These are phyloP conservation scores for Pyrenochaeta sp. DNA, from an alignment of 2,329 filamentous ascomycete genomes.

Conservation along the genomic window DNA sequence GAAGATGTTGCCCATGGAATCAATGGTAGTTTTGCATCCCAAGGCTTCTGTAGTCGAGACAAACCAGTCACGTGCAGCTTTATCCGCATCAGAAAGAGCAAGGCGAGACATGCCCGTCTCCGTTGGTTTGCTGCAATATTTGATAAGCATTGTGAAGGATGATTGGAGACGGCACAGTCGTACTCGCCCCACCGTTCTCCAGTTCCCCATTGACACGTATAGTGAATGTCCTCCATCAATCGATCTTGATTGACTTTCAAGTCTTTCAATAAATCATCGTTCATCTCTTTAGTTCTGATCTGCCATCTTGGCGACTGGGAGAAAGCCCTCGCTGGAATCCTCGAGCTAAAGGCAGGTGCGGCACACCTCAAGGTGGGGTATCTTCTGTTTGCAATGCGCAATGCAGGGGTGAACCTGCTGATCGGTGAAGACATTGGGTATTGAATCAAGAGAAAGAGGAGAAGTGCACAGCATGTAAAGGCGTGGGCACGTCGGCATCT, in stretches of 20 bases:
- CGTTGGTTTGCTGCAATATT: conserved; percentile 55
- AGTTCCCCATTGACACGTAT: conserved; percentile 71
- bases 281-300: conserved; percentile 57
- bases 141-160: not conserved
- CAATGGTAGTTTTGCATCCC: conserved; percentile 72
- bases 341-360: conserved; percentile 7
- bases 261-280: conserved; percentile 58
- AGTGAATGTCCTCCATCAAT: conserved; percentile 69
- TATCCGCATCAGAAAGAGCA: conserved; percentile 74
- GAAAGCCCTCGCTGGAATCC: conserved; percentile 34
- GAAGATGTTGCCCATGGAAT: conserved; percentile 84
- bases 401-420: conserved; percentile 14
- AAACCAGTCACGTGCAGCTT: conserved; percentile 78
- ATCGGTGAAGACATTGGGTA: conserved; percentile 23
- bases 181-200: conserved; percentile 73
- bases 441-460: conserved; percentile 3
- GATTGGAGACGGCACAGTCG: conserved; percentile 4
- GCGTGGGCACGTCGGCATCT: conserved; percentile 19
- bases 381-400: conserved; percentile 29
- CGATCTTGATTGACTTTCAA: conserved; percentile 66
- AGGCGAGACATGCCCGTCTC: conserved; percentile 82
- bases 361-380: conserved; percentile 25
- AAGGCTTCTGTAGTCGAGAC: conserved; percentile 66
- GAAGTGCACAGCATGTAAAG: conserved; percentile 11
- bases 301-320: conserved; percentile 39